Evolutionary conservation across 805 yeast genomes (phyloP).

Genomic region (Yarrowia sp.): DNA sequence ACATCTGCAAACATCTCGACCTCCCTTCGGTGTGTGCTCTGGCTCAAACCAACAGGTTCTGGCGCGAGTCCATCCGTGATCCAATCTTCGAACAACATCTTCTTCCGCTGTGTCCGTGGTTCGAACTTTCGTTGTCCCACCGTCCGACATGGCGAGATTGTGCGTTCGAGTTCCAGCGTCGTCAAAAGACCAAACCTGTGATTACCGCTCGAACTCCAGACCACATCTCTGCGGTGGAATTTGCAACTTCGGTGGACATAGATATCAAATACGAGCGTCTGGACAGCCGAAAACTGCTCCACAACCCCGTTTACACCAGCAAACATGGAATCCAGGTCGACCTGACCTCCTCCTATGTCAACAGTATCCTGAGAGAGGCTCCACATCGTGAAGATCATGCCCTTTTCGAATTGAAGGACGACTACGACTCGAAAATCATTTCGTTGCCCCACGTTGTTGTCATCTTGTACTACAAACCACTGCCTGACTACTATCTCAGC

Average conservation of each 20-base stretch:
- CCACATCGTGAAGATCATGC: too few species aligned
- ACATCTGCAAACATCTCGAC: background rate
- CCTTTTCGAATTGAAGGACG: too few species aligned
- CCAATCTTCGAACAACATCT: background rate
- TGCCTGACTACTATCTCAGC: background rate
- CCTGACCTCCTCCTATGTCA: background rate
- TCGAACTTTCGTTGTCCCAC: background rate
- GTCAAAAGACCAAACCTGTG: background rate
- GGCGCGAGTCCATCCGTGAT: background rate
- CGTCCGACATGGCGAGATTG: background rate
- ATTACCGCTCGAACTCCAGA: too few species aligned
- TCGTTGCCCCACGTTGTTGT: background rate
- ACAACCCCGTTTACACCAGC: background rate
- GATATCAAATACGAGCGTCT: background rate
- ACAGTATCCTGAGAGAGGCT: background rate
- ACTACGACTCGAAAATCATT: background rate
- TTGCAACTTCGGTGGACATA: background rate
- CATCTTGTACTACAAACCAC: background rate
- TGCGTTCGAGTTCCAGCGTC: background rate
- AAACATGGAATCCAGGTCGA: background rate
- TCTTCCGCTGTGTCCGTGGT: background rate
- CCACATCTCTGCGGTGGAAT: too few species aligned
- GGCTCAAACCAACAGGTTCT: background rate
- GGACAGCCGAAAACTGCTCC: background rate
- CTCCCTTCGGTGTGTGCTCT: background rate